Evolutionary conservation across 306 rosid genomes (phyloP), one percentile per base, ranked within the genome.

Genomic region (Acacia confusa): DNA sequence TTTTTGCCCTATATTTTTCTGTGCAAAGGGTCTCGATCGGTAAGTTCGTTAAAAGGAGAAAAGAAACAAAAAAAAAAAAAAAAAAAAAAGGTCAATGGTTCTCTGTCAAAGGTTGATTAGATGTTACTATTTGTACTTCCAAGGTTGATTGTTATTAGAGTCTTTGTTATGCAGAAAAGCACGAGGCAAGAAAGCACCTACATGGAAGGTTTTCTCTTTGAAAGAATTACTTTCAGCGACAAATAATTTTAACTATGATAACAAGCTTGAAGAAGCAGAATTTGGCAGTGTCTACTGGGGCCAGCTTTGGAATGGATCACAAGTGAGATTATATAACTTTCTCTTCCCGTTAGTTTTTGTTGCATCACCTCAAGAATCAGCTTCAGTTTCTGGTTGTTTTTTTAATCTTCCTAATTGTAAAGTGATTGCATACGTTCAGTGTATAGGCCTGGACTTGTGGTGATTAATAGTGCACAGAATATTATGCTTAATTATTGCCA

Each of bases 251-350:
- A 95, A 95, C 85, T 93, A 92, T 70, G 99, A 95, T 76, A 95
- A 95, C 91, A 95, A 93, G 83, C 96, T 95, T 17, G 99, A 98
- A 24, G 99, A 95, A 88, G 98, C 98, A 6, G 98, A 94, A 52
- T 95, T 92, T 70, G 96, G 99, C 68, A 93, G 99, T 76, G 97
- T 95, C 34, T 95, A 95, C 82, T 95, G 99, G 99, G 99, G 99
- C 68, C 99, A 95, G 91, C 99, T 95, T 32, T 92, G 98, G 98
- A 93, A 95, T 86, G 99, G 99, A 87, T 92, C 99, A 1, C 99
- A 95, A 84, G 99, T 95, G 88, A 69, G 80, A 55, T 52, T 9
- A 10, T 61, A 7, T 60, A 1, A 27, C 20, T 61, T 25, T 25
- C 19, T 61, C 68, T 27, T 61, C 8, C 8, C 27, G 6, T 61